Conservation (phyloP, 495 filamentous ascomycete genomes). For the Annulohypoxylon bovei region DNA sequence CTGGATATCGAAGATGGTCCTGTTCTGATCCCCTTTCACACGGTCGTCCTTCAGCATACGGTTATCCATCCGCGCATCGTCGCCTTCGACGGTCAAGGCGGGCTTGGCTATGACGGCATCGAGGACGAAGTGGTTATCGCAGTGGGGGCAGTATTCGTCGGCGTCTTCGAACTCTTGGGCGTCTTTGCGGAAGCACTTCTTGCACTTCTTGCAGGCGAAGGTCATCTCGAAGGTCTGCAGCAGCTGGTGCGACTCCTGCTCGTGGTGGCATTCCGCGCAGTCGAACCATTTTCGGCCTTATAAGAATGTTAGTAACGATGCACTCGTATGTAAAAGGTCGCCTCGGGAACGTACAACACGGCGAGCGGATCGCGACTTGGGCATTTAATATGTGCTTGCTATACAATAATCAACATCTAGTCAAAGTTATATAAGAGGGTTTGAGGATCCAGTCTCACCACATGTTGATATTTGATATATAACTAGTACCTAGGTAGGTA, state of each 20-base stretch:
- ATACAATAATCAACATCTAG: conserved; percentile 1
- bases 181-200: conserved; percentile 96
- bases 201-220: conserved; percentile 98
- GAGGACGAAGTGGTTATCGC: conserved; percentile 97
- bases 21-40: conserved; percentile 67
- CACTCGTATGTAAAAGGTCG: not conserved
- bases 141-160: conserved; percentile 99
- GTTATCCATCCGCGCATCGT: conserved; percentile 83
- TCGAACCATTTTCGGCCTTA: conserved; percentile 97
- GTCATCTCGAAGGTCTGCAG: conserved; percentile 84
- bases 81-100: conserved; percentile 83
- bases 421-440: not conserved
- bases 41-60: conserved; percentile 96
- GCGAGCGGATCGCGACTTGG: conserved; percentile 93
- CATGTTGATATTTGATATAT: conserved; percentile 20
- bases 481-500: not conserved
- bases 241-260: conserved; percentile 79
- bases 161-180: conserved; percentile 91
- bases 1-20: conserved; percentile 78
- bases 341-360: conserved; percentile 77
- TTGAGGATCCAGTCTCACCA: conserved; percentile 32
- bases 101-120: conserved; percentile 86
- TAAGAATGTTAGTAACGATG: not conserved
- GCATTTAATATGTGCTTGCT: conserved; percentile 98
- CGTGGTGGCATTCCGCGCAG: conserved; percentile 93